Base-by-base conservation (phyloP, 2,329 filamentous ascomycete species). In the Ascochyta fabae region DNA sequence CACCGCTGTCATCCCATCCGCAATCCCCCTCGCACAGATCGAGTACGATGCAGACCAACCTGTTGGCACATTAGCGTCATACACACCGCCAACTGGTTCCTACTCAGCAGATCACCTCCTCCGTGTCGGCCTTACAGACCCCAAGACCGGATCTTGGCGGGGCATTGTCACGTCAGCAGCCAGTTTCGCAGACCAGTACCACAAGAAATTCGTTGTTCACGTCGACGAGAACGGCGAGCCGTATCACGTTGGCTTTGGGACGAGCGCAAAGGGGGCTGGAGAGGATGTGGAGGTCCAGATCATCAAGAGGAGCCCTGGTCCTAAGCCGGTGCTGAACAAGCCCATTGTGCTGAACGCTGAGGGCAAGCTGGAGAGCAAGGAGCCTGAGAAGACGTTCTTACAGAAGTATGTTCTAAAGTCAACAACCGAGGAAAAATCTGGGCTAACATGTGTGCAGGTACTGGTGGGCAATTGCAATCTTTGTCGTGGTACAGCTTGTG, bases 291-390 rank as follows among this genome's bases (percentile, higher is more conserved):
- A 71, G 15, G 74, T 81, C 12, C 76, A 78, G 54, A 70, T 82
- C 9, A 69, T 77, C 45, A 71, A 67, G 64, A 73, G 73, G 43
- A 64, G 58, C 41, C 60, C 61, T 19, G 80, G 79, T 2, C 76
- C 78, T 0, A 72, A 75, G 59, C 78, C 79, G 9, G 66, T 73
- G 5, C 60, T 82, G 66, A 82, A 85, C 56, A 84, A 80, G 42
- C 83, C 84, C 0, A 80, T 84, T 46, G 75, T 83, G 48, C 75
- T 84, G 59, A 85, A 84, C 63, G 80, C 83, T 26, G 78, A 81
- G 43, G 86, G 86, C 0, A 79, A 77, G 60, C 78, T 86, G 45
- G 77, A 74, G 5, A 67, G 56, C 19, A 73, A 78, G 60, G 78
- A 80, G 66, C 73, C 74, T 8, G 78, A 83, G 67, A 82, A 81